Evolutionary conservation across 2,329 filamentous ascomycete genomes (phyloP).

Genomic region (Epichloe baconii): DNA sequence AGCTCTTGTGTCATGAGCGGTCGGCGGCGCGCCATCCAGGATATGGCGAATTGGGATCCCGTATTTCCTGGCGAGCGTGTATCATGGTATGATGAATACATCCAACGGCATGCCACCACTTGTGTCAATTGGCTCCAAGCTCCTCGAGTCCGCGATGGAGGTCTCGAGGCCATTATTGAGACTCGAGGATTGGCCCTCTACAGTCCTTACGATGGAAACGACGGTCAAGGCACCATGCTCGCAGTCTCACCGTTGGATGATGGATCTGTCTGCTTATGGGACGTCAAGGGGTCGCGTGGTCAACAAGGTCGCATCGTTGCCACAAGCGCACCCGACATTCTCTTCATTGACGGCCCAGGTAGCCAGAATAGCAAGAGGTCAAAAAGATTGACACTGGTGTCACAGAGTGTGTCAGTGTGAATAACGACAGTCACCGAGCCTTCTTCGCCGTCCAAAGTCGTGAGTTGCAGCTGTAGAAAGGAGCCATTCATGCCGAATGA

Average conservation of each 20-base stretch:
- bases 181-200: slow-evolving; percentile 62
- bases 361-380: slow-evolving; percentile 33
- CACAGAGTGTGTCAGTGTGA: slow-evolving; percentile 72
- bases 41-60: slow-evolving; percentile 74
- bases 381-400: slow-evolving; percentile 60
- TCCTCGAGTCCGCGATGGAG: slow-evolving; percentile 32
- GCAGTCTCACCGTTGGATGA: slow-evolving; percentile 73
- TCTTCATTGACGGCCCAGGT: slow-evolving; percentile 43
- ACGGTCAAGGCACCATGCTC: slow-evolving; percentile 30
- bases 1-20: neutral
- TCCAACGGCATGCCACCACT: slow-evolving; percentile 66
- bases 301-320: slow-evolving; percentile 50
- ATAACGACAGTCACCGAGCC: slow-evolving; percentile 51
- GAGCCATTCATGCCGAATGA: too few relatives aligned
- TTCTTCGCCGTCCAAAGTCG: slow-evolving; percentile 70
- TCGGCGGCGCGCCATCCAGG: slow-evolving; percentile 23
- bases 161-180: slow-evolving; percentile 41
- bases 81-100: slow-evolving; percentile 82
- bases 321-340: slow-evolving; percentile 51
- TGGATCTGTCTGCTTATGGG: slow-evolving; percentile 80
- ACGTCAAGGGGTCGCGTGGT: slow-evolving; percentile 45
- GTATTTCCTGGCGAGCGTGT: slow-evolving; percentile 57
- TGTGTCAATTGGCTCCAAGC: slow-evolving; percentile 64
- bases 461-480: slow-evolving; percentile 22
- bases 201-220: slow-evolving; percentile 36